Evolutionary conservation across 2,329 filamentous ascomycete species (phyloP).

Genomic region (Fusarium goolgardi): DNA sequence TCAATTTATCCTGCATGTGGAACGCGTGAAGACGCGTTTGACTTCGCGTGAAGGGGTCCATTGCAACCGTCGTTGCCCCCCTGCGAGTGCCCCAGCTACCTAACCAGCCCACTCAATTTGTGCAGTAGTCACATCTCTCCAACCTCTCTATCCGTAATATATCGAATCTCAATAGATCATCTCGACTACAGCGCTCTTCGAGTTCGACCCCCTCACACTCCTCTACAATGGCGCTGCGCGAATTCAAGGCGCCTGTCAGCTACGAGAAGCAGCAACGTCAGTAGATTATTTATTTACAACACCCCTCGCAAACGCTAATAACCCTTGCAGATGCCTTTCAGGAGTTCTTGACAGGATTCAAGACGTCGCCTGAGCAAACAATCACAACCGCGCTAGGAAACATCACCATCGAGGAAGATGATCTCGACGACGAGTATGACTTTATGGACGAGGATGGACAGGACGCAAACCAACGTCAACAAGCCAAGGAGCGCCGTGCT

Average conservation of each 20-base stretch:
- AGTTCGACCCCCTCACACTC: conserved; percentile 36
- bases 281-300: conserved; percentile 45
- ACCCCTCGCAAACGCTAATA: conserved; percentile 45
- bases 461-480: conserved; percentile 61
- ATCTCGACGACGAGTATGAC: conserved; percentile 89
- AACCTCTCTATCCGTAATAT: conserved; percentile 10
- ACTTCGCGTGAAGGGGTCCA: conserved; percentile 17
- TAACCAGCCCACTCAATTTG: conserved; percentile 50
- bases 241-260: conserved; percentile 81
- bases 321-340: conserved; percentile 76
- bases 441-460: conserved; percentile 87
- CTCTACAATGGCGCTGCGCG: conserved; percentile 82
- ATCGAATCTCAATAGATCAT: conserved; percentile 17
- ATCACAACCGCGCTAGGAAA: conserved; percentile 85
- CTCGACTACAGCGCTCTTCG: conserved; percentile 34
- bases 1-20: conserved; percentile 48
- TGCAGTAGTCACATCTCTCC: conserved; percentile 42
- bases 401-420: conserved; percentile 88
- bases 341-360: conserved; percentile 89
- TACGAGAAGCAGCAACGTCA: conserved; percentile 87
- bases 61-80: conserved; percentile 44
- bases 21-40: conserved; percentile 53
- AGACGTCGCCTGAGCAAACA: conserved; percentile 76
- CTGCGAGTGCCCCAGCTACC: conserved; percentile 38
- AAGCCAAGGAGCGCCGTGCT: conserved; percentile 61